These are phyloP conservation scores for Eurotiales sp. DNA, from an alignment of 2,329 filamentous ascomycete species.

Conservation along the genomic window DNA sequence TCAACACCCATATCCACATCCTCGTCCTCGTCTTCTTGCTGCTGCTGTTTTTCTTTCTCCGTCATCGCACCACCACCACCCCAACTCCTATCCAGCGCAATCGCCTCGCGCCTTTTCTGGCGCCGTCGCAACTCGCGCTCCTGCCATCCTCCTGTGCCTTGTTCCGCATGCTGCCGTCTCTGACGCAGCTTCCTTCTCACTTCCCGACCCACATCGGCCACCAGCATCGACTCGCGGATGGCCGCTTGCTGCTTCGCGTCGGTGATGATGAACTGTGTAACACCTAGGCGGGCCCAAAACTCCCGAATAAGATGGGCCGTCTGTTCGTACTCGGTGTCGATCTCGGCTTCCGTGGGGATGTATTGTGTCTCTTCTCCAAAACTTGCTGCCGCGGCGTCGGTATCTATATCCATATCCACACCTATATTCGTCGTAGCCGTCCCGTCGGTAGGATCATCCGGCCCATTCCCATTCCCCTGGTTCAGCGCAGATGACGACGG, in stretches of 20 bases:
- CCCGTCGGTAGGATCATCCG: neutral
- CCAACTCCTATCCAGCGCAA: conserved; percentile 8
- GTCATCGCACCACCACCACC: conserved; percentile 9
- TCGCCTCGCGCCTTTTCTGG: conserved; percentile 13
- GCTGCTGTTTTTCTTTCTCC: conserved; percentile 10
- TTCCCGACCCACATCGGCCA: conserved; percentile 40
- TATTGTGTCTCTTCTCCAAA: conserved; percentile 26
- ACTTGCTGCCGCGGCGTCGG: neutral
- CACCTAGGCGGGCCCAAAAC: conserved; percentile 37
- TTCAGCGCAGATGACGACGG: neutral
- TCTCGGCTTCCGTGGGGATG: conserved; percentile 32
- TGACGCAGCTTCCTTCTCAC: conserved; percentile 27
- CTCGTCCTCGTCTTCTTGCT: conserved; percentile 21
- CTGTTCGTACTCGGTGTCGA: conserved; percentile 35
- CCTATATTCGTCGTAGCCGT: too few relatives aligned
- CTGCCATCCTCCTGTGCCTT: conserved; percentile 5
- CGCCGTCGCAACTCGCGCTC: conserved; percentile 16
- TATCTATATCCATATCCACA: too few relatives aligned
- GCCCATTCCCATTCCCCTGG: neutral
- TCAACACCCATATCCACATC: conserved; percentile 36
- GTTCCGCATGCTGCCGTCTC: conserved; percentile 13
- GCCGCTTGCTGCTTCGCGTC: conserved; percentile 4
- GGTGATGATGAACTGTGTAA: conserved; percentile 15
- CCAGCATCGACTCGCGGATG: conserved; percentile 36
- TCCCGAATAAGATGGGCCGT: conserved; percentile 37